phyloP scores from a whole-genome alignment of 305 asterid species.

The Ilex paraguariensis region DNA sequence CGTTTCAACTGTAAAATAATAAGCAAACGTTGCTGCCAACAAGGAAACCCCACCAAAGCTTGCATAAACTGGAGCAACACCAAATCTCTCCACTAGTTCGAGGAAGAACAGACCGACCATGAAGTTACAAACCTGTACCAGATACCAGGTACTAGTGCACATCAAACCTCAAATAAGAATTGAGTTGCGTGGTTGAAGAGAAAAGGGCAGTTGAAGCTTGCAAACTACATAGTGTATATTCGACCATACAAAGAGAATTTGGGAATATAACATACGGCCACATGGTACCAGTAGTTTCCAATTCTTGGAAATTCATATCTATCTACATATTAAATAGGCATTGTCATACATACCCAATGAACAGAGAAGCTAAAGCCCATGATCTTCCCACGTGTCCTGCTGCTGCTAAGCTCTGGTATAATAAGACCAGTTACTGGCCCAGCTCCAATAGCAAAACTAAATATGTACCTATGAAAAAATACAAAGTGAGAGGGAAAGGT shows the following conservation, averaged over 20 bases:
- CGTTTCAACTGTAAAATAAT: constrained; percentile 58
- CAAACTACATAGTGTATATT: no score
- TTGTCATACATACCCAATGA: constrained; percentile 69
- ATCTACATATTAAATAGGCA: not conserved
- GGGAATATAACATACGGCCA: not conserved
- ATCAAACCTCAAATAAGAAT: not conserved
- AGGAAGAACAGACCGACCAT: constrained; percentile 80
- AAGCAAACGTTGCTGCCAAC: constrained; percentile 65
- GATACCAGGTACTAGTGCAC: constrained; percentile 1
- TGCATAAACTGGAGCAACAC: constrained; percentile 62
- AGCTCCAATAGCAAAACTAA: constrained; percentile 66
- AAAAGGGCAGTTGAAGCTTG: not conserved
- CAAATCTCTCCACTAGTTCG: constrained; percentile 59
- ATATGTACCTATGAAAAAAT: constrained; percentile 52
- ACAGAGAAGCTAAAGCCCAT: constrained; percentile 79
- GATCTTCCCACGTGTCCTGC: constrained; percentile 75
- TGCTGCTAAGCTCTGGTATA: constrained; percentile 95
- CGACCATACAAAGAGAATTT: not conserved
- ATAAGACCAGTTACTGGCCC: constrained; percentile 84
- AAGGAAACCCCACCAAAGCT: constrained; percentile 60
- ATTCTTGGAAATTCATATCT: no score
- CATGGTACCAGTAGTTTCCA: no score
- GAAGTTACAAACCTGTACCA: constrained; percentile 70
- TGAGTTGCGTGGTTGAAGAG: not conserved
- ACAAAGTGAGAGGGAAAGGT: constrained; percentile 8